Conservation (phyloP, 2,329 filamentous ascomycete species). For the Calonectria pseudoreteaudii region DNA sequence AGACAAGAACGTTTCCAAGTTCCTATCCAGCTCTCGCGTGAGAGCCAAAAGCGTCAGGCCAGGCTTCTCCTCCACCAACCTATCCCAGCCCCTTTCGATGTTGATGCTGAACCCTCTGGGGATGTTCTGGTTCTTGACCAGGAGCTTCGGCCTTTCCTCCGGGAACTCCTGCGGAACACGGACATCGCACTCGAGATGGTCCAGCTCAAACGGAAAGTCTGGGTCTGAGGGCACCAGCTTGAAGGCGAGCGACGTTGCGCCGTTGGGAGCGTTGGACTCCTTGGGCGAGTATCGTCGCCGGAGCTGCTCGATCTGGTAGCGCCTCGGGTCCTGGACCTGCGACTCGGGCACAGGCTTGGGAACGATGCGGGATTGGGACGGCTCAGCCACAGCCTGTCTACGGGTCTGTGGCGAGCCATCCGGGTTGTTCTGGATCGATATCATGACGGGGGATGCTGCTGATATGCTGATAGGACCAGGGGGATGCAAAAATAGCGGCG, state of each 20-base stretch:
- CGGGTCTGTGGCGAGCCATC: conserved; percentile 47
- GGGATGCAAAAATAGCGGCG: conserved; percentile 19
- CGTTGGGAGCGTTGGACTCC: conserved; percentile 56
- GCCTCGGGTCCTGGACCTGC: conserved; percentile 75
- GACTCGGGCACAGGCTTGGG: conserved; percentile 74
- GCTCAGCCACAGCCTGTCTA: conserved; percentile 60
- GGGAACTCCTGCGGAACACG: conserved; percentile 75
- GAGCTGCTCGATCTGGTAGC: conserved; percentile 81
- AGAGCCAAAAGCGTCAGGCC: conserved; percentile 72
- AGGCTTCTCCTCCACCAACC: conserved; percentile 66
- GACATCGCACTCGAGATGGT: conserved; percentile 75
- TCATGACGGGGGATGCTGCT: conserved; percentile 54
- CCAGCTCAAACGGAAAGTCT: conserved; percentile 84
- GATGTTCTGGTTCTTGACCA: conserved; percentile 76
- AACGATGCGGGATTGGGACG: conserved; percentile 63
- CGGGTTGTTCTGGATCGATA: conserved; percentile 48
- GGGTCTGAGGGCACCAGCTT: conserved; percentile 80
- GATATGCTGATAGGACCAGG: conserved; percentile 16
- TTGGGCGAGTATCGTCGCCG: conserved; percentile 71
- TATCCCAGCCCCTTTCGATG: conserved; percentile 79
- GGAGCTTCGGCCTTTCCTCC: conserved; percentile 65
- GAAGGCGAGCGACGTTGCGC: conserved; percentile 71
- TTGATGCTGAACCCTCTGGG: conserved; percentile 80
- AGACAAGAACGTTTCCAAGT: conserved; percentile 76
- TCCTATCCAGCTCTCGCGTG: conserved; percentile 78